Percentiles rank a stretch among this genome's conserved stretches.
Conservation (phyloP, 352 stramenopile genomes). For the Globisporangium nunn region DNA sequence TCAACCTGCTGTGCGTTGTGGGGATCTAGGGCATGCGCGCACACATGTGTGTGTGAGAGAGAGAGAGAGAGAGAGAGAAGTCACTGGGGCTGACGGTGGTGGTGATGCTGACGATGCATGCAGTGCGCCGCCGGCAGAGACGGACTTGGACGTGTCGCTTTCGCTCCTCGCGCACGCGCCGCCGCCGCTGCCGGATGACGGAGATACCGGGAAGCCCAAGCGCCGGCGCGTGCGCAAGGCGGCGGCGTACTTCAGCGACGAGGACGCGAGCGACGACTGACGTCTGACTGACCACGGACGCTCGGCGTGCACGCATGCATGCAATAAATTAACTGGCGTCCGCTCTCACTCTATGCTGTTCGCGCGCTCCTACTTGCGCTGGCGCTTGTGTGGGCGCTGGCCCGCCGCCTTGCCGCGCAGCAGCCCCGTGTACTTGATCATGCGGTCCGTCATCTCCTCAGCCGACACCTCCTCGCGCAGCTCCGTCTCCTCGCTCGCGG, state of each 20-base stretch:
- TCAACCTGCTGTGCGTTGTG: slow-evolving; percentile 58
- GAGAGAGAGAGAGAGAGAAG: too few species aligned
- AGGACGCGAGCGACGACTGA: slow-evolving; percentile 50
- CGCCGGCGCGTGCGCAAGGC: slow-evolving; percentile 27
- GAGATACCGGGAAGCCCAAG: neutral
- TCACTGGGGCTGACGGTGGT: neutral
- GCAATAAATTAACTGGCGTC: slow-evolving; percentile 23
- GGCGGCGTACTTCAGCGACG: slow-evolving; percentile 70
- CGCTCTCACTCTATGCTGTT: too few species aligned
- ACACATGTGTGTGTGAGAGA: too few species aligned
- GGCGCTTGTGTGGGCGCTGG: slow-evolving; percentile 40
- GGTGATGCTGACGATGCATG: neutral
- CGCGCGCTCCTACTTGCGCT: slow-evolving; percentile 26
- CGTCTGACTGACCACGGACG: neutral
- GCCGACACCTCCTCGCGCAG: slow-evolving; percentile 75
- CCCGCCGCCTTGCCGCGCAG: slow-evolving; percentile 22
- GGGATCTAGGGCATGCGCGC: neutral
- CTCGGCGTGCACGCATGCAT: neutral
- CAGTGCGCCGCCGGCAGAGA: slow-evolving; percentile 40
- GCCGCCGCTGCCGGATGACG: neutral
- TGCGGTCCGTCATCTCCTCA: slow-evolving; percentile 74
- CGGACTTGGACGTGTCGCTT: slow-evolving; percentile 51
- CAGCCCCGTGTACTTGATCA: slow-evolving; percentile 82
- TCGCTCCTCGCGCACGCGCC: slow-evolving; percentile 64
- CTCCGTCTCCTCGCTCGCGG: slow-evolving; percentile 60